phyloP scores from a whole-genome alignment of 306 rosid genomes.

The Argentina anserina region DNA sequence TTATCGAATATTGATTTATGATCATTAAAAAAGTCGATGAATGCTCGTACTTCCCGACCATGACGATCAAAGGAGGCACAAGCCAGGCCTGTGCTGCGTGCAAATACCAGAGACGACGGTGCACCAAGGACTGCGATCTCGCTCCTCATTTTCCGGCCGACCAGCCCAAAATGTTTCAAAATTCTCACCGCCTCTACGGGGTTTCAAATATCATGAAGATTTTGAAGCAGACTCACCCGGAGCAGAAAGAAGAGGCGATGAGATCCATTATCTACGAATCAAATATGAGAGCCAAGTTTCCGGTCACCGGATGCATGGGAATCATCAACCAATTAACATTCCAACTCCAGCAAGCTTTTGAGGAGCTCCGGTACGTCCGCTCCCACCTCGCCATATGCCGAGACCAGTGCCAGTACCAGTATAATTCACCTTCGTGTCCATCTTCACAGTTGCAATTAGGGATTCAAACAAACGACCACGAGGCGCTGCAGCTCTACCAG shows the following conservation, averaged over 20 bases:
- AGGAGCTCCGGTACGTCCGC: slow-evolving; percentile 8
- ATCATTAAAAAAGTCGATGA: background rate
- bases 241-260: slow-evolving; percentile 42
- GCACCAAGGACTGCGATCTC: slow-evolving; percentile 42
- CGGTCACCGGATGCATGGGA: slow-evolving; percentile 37
- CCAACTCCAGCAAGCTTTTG: background rate
- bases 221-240: slow-evolving; percentile 3
- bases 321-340: background rate
- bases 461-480: background rate
- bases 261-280: slow-evolving; percentile 55
- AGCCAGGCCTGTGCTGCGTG: slow-evolving; percentile 69
- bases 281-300: slow-evolving; percentile 37
- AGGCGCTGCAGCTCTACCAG: background rate
- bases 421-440: background rate
- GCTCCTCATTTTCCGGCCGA: slow-evolving; percentile 56
- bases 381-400: slow-evolving; percentile 1
- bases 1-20: background rate
- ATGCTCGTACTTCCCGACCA: background rate
- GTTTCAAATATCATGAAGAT: slow-evolving; percentile 46
- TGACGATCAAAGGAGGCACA: slow-evolving; percentile 52
- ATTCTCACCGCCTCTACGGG: slow-evolving; percentile 61
- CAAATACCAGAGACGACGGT: slow-evolving; percentile 55
- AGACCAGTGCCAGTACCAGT: slow-evolving; percentile 13
- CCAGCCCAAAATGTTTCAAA: slow-evolving; percentile 37
- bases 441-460: slow-evolving; percentile 21